Evolutionary conservation across 108 stramenopile genomes (phyloP).

Genomic region (Nitzschia inconspicua): DNA sequence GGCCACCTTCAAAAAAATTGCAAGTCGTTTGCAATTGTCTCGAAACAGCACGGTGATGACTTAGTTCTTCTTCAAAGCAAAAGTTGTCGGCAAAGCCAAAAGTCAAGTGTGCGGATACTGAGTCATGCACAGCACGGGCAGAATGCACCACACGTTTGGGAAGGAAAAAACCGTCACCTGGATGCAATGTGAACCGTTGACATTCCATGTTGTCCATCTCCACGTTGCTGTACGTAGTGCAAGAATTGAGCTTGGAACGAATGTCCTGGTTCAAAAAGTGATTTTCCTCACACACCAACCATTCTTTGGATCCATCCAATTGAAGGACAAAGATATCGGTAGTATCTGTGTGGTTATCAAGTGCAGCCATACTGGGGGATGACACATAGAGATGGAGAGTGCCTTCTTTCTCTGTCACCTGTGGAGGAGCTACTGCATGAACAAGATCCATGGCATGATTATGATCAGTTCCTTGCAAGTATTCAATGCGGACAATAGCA

Average conservation of each 20-base stretch:
- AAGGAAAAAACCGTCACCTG: neutral
- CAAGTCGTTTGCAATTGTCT: neutral
- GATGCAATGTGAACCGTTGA: neutral
- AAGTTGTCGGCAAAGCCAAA: no score
- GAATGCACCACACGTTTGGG: conserved; percentile 2
- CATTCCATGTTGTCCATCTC: neutral
- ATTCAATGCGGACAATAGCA: no score
- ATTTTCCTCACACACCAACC: neutral
- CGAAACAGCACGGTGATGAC: neutral
- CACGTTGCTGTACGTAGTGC: neutral
- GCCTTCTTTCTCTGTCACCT: neutral
- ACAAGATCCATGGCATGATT: no score
- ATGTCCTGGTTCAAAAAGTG: neutral
- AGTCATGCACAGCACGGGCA: neutral
- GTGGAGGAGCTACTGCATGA: no score
- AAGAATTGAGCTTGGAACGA: neutral
- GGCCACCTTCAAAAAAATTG: neutral
- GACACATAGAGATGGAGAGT: neutral
- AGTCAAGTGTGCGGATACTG: no score
- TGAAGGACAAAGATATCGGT: conserved; percentile 2
- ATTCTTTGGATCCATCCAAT: neutral
- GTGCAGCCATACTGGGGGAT: neutral
- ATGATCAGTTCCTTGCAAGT: no score
- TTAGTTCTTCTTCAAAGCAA: no score
- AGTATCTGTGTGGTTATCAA: neutral